Evolutionary conservation across 345 rosid genomes (phyloP), one percentile per base, ranked within the genome.

Genomic region (Populus tremula): DNA sequence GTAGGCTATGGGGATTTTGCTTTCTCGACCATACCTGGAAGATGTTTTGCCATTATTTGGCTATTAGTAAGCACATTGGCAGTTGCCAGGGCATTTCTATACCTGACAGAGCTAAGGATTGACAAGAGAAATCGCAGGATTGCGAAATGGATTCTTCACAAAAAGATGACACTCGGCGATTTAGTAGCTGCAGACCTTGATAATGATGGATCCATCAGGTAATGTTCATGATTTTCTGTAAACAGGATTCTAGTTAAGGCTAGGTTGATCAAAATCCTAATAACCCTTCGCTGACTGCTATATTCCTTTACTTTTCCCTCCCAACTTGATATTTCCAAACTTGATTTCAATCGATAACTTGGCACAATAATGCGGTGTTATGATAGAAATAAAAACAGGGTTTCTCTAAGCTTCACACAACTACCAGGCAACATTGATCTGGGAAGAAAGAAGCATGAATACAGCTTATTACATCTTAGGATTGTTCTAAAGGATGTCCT

Each of bases 121-220:
- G 88, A 91, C 67, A 87, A 69, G 89, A 84, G 91, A 74, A 87
- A 82, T 67, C 84, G 93, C 1, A 82, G 79, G 67, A 77, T 91
- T 8, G 90, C 92, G 0, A 87, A 88, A 76, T 88, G 90, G 90
- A 89, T 91, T 77, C 91, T 91, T 69, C 88, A 88, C 70, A 90
- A 73, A 79, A 87, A 91, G 85, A 80, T 90, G 76, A 91, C 93
- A 5, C 73, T 90, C 12, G 92, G 91, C 53, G 96, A 88, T 78
- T 78, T 91, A 27, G 82, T 90, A 59, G 96, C 96, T 38, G 96
- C 96, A 8, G 92, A 91, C 81, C 85, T 90, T 53, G 90, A 91
- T 47, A 82, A 90, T 29, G 92, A 90, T 67, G 93, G 92, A 38
- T 87, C 90, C 41, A 87, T 90, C 85, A 91, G 96, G 96, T 91